Evolutionary conservation across 805 yeast genomes (phyloP), one percentile per base, ranked within the genome.

Genomic region (Myxozyma mucilagina): DNA sequence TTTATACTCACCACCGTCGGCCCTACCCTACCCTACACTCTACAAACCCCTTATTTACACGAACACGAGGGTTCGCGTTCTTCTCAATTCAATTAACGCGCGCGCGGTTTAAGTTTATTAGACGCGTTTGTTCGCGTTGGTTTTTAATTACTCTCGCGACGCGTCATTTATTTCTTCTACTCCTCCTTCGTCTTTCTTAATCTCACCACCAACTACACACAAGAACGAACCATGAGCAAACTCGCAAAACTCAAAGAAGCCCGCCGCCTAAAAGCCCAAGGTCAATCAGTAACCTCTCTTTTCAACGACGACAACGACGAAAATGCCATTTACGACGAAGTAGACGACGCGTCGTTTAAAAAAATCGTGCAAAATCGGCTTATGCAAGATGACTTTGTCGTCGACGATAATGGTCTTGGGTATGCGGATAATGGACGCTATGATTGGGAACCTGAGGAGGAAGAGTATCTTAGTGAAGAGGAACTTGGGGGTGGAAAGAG

Each of bases 361-460:
- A 82, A 82, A 68, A 88, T 84, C 71, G 89, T 89, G 72, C 83
- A 96, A 68, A 84, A 87, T 60, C 89, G 91, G 60, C 78, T 94
- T 51, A 79, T 90, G 73, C 86, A 88, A 63, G 97, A 93, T 70
- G 97, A 93, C 73, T 93, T 93, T 72, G 94, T 93, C 41, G 96
- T 90, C 1, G 97, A 91, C 72, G 98, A 93, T 72, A 85, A 88
- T 67, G 97, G 97, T 35, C 87, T 87, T 66, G 98, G 97, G 0
- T 93, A 93, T 70, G 92, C 90, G 1, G 98, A 94, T 69, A 88
- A 88, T 47, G 99, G 99, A 60, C 89, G 81, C 7, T 96, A 93
- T 69, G 96, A 90, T 61, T 90, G 96, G 92, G 96, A 86, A 61
- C 57, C 77, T 79, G 56, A 82, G 80, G 47, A 75, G 79, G 55